phyloP scores from a whole-genome alignment of 2,329 filamentous ascomycete species.

The Fusarium ramigenum region DNA sequence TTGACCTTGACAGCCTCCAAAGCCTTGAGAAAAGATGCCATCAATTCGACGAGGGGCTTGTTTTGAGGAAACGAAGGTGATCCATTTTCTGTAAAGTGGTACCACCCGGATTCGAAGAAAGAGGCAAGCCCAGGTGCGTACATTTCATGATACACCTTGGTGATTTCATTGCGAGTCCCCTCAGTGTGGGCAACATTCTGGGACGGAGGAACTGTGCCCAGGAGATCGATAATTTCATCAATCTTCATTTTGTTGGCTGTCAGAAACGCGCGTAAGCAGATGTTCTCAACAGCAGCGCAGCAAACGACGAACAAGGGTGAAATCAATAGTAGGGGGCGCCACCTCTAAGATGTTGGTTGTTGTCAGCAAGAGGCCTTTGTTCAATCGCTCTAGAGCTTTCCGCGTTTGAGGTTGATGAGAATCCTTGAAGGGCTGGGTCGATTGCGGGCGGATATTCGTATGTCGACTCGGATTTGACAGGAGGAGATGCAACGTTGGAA shows the following conservation, averaged over 20 bases:
- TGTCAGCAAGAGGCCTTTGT: constrained; percentile 44
- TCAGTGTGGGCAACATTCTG: constrained; percentile 62
- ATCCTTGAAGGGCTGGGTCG: constrained; percentile 71
- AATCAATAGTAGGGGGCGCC: constrained; percentile 54
- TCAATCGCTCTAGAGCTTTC: constrained; percentile 42
- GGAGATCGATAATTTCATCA: constrained; percentile 73
- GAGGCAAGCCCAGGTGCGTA: constrained; percentile 79
- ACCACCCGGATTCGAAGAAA: constrained; percentile 88
- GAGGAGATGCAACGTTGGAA: constrained; percentile 43
- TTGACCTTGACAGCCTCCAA: constrained; percentile 60
- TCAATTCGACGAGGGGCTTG: constrained; percentile 69
- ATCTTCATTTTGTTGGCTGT: constrained; percentile 69
- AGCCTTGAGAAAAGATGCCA: constrained; percentile 70
- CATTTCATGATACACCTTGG: constrained; percentile 76
- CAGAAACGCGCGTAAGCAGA: constrained; percentile 46
- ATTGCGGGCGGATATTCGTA: constrained; percentile 69
- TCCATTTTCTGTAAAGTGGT: constrained; percentile 61
- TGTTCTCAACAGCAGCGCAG: constrained; percentile 43
- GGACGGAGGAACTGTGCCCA: constrained; percentile 68
- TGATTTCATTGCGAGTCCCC: constrained; percentile 71
- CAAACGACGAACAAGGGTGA: constrained; percentile 42
- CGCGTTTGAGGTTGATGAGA: constrained; percentile 33
- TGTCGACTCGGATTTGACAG: constrained; percentile 52
- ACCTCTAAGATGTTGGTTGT: constrained; percentile 60
- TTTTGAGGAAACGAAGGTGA: constrained; percentile 61